phyloP scores from a whole-genome alignment of 116 monocot species.

The Papilionanthe hybrid region DNA sequence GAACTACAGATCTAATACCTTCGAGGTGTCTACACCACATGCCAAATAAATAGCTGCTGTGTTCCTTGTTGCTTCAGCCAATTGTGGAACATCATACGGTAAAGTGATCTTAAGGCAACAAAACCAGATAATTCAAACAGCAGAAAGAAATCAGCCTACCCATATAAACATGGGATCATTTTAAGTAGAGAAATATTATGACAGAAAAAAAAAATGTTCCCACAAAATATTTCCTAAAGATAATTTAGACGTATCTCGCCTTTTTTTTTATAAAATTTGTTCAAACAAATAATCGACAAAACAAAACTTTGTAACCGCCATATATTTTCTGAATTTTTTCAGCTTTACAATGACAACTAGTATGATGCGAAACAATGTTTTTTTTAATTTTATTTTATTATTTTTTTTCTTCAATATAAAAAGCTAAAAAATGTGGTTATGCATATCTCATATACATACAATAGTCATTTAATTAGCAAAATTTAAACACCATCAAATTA shows the following conservation, averaged over 20 bases:
- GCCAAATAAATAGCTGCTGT: conserved; percentile 96
- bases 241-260: not conserved
- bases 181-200: not conserved
- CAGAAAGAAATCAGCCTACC: not conserved
- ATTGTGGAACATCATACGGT: conserved; percentile 63
- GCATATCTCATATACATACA: too few species aligned
- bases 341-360: not conserved
- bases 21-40: conserved; percentile 86
- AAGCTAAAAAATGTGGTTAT: too few species aligned
- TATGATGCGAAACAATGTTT: too few species aligned
- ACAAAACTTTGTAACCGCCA: not conserved
- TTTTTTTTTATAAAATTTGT: not conserved
- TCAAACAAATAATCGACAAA: not conserved
- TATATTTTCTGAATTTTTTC: not conserved
- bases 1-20: conserved; percentile 39
- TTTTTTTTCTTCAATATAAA: too few species aligned
- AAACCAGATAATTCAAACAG: conserved; percentile 6
- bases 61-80: conserved; percentile 73
- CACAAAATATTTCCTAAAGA: not conserved
- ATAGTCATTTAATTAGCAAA: too few species aligned
- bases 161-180: not conserved
- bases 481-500: too few species aligned
- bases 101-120: conserved; percentile 58
- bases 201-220: not conserved
- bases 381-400: too few species aligned